These are phyloP conservation scores for Fusarium sulawesiense DNA, from an alignment of 2,329 filamentous ascomycete genomes.

Conservation along the genomic window DNA sequence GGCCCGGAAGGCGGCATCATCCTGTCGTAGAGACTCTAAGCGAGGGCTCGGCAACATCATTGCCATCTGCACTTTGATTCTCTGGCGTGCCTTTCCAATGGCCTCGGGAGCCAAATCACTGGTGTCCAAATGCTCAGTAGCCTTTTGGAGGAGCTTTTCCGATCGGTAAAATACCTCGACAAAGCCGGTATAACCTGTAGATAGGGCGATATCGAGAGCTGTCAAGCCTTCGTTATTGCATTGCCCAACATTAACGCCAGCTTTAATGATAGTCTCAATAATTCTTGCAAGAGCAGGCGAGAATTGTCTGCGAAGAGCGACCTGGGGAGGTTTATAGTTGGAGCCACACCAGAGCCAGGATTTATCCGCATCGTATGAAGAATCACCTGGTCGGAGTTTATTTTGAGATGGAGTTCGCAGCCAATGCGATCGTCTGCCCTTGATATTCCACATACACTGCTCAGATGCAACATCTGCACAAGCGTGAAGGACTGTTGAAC, in stretches of 20 bases:
- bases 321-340: not conserved
- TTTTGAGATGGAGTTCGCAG: conserved; percentile 1
- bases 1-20: not conserved
- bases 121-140: not conserved
- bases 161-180: conserved; percentile 19
- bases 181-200: conserved; percentile 14
- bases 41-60: conserved; percentile 19
- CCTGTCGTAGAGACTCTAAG: not conserved
- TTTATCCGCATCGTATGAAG: accelerated
- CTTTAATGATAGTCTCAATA: conserved; percentile 20
- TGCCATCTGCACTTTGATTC: conserved; percentile 22
- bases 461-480: conserved; percentile 27
- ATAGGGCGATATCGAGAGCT: conserved; percentile 32
- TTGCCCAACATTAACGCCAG: not conserved
- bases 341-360: not conserved
- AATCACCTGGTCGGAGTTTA: not conserved
- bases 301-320: not conserved
- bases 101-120: not conserved
- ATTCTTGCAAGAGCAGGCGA: conserved; percentile 13
- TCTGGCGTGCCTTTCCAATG: not conserved
- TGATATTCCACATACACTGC: conserved; percentile 23
- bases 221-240: not conserved
- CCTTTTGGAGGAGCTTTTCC: conserved; percentile 6
- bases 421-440: not conserved
- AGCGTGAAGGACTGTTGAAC: conserved; percentile 28